Evolutionary conservation across 176 grass and related monocot species (phyloP).

Genomic region (Alloteropsis semialata): DNA sequence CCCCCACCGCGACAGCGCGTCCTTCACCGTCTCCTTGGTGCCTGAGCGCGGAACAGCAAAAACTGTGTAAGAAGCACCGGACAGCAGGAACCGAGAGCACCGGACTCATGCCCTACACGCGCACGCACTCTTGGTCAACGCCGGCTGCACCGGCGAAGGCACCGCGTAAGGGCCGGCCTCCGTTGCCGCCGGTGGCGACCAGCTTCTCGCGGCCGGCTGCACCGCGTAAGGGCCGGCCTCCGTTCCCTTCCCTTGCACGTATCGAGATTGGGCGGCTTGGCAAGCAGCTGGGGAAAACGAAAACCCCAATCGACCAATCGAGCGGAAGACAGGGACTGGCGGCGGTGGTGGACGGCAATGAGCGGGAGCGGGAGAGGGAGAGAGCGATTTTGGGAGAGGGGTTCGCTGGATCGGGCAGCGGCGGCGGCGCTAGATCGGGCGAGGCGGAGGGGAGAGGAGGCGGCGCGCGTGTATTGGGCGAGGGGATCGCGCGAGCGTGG

Average conservation of each 20-base stretch:
- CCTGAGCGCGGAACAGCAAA: slow-evolving; percentile 30
- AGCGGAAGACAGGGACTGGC: too few species aligned
- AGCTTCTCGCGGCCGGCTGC: slow-evolving; percentile 34
- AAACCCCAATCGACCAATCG: too few species aligned
- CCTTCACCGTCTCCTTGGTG: slow-evolving; percentile 75
- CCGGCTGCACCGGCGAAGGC: slow-evolving; percentile 36
- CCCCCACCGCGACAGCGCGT: slow-evolving; percentile 72
- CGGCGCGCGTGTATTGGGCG: too few species aligned
- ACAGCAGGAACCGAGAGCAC: neutral
- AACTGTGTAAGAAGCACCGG: neutral
- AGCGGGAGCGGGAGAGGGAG: too few species aligned
- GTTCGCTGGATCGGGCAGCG: too few species aligned
- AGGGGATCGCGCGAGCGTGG: too few species aligned
- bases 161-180: slow-evolving; percentile 59
- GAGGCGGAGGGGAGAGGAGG: too few species aligned
- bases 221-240: neutral
- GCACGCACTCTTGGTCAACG: slow-evolving; percentile 46
- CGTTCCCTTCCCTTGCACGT: neutral
- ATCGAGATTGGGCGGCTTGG: neutral
- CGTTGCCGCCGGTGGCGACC: slow-evolving; percentile 32
- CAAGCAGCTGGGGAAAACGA: too few species aligned
- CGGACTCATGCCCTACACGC: neutral
- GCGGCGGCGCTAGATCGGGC: too few species aligned
- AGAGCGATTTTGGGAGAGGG: too few species aligned
- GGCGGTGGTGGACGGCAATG: too few species aligned